A percentile compares a stretch with the other conserved stretches of the same genome.
These are phyloP conservation scores for Ophiostoma montium DNA, from an alignment of 2,329 filamentous ascomycete genomes.

Conservation along the genomic window DNA sequence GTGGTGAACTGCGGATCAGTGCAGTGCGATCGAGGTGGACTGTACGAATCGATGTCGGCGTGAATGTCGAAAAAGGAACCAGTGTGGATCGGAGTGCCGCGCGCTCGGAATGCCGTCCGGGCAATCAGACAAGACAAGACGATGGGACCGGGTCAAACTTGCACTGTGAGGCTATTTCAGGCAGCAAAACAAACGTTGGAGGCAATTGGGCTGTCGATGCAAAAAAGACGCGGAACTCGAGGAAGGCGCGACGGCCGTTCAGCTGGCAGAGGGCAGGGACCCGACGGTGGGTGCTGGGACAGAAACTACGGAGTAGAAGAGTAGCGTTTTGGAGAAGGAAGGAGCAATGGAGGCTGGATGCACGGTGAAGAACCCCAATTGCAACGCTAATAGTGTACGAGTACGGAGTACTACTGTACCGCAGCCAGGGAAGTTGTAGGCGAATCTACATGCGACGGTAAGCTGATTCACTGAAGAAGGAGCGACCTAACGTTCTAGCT, in stretches of 20 bases:
- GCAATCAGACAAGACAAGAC: background rate
- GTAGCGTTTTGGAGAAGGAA: background rate
- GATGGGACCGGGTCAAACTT: background rate
- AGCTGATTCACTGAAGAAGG: no score
- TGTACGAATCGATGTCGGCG: no score
- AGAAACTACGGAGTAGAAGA: background rate
- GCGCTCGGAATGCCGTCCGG: background rate
- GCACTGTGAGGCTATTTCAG: background rate
- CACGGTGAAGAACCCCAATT: no score
- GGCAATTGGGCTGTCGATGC: background rate
- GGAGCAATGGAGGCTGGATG: background rate
- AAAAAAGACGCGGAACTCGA: background rate
- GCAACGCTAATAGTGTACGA: no score
- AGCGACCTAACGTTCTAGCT: no score
- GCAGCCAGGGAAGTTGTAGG: no score
- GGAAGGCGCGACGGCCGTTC: background rate
- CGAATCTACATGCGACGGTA: no score
- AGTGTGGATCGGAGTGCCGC: no score
- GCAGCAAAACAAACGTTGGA: background rate
- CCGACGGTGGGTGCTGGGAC: slow-evolving; percentile 1
- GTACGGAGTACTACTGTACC: no score
- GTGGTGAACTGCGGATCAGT: background rate
- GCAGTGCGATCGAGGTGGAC: no score
- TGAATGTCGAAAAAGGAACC: no score
- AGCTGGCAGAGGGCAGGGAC: slow-evolving; percentile 1